Conservation (phyloP, 176 grass and related monocot genomes). For the Ananas comosus region DNA sequence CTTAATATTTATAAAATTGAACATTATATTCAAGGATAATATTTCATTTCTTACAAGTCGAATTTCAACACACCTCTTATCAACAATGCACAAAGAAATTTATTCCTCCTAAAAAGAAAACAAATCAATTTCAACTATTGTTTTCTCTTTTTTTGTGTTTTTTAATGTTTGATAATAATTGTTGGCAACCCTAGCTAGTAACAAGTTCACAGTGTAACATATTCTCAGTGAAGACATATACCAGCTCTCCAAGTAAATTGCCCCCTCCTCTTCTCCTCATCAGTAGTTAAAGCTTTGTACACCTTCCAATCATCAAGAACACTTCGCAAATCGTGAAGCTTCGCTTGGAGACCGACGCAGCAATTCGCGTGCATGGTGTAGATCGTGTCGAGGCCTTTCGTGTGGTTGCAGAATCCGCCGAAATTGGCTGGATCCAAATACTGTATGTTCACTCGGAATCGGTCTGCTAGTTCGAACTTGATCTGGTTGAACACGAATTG, state of each 20-base stretch:
- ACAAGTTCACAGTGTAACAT: too few relatives aligned
- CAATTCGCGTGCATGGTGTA: constrained; percentile 93
- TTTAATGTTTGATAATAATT: too few relatives aligned
- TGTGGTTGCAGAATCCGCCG: constrained; percentile 55
- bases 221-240: constrained; percentile 37
- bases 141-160: too few relatives aligned
- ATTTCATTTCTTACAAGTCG: too few relatives aligned
- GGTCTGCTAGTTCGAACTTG: constrained; percentile 34
- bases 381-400: constrained; percentile 43
- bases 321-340: constrained; percentile 41
- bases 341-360: constrained; percentile 39
- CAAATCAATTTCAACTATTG: too few relatives aligned
- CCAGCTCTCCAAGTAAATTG: constrained; percentile 45
- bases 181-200: too few relatives aligned
- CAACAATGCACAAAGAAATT: too few relatives aligned
- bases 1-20: too few relatives aligned
- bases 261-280: constrained; percentile 17
- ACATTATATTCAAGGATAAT: too few relatives aligned
- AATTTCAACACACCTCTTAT: too few relatives aligned
- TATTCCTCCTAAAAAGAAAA: too few relatives aligned
- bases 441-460: constrained; percentile 27
- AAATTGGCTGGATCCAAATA: constrained; percentile 41
- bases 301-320: constrained; percentile 55
- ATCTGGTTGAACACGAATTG: constrained; percentile 70
- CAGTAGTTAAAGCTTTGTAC: constrained; percentile 36